A percentile compares a stretch with the other conserved stretches of the same genome.
These are phyloP conservation scores for Boletellus sp. DNA, from an alignment of 1,284 basidiomycete genomes.

Conservation along the genomic window DNA sequence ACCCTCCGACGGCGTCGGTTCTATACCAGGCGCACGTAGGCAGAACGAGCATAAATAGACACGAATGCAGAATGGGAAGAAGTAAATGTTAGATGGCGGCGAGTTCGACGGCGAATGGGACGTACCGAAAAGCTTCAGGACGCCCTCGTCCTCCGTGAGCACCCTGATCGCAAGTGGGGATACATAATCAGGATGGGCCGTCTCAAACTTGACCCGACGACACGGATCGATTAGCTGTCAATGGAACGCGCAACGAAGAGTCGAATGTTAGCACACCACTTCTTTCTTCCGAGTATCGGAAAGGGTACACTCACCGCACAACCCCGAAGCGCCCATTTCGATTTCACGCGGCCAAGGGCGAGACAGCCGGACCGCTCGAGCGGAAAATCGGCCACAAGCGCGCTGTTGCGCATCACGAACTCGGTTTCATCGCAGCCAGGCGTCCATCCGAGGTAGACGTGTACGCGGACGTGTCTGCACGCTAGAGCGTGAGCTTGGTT, in stretches of 20 bases:
- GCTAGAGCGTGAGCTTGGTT: no score
- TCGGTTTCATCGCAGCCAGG: constrained; percentile 30
- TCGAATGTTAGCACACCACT: no score
- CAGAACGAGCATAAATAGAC: background rate
- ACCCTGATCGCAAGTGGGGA: constrained; percentile 28
- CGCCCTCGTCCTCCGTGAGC: constrained; percentile 27
- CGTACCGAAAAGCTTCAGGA: constrained; percentile 31
- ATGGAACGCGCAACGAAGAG: no score
- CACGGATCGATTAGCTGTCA: background rate
- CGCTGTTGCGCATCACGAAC: constrained; percentile 26
- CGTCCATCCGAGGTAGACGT: constrained; percentile 28
- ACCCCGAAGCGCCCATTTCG: constrained; percentile 23
- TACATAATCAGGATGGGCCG: constrained; percentile 20
- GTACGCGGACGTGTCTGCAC: constrained; percentile 31
- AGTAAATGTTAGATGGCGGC: no score
- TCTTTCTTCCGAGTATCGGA: no score
- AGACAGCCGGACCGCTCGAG: constrained; percentile 23
- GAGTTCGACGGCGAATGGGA: background rate
- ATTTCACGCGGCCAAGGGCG: constrained; percentile 13
- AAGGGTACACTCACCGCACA: constrained; percentile 22
- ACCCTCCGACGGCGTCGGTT: constrained; percentile 26
- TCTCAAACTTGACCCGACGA: constrained; percentile 18
- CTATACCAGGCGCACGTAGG: constrained; percentile 8
- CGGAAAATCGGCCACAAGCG: constrained; percentile 26
- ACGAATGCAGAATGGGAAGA: background rate